Base-by-base conservation (phyloP, 1,284 basidiomycete genomes). In the Trametes sp. region DNA sequence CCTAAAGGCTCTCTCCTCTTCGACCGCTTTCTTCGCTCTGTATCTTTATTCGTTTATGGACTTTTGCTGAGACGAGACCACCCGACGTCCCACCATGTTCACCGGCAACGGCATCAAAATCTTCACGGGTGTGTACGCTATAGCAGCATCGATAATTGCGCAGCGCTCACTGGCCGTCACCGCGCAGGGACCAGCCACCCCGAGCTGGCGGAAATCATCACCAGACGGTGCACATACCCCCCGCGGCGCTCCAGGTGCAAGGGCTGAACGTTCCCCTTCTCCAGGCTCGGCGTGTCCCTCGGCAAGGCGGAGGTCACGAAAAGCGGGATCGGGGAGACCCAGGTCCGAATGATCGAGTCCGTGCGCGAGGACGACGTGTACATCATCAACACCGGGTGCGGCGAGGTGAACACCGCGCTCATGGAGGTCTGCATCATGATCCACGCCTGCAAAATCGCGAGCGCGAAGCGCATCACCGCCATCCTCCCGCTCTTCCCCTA, bases 371-470 rank as follows among this genome's bases (percentile, higher is more conserved):
- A 95, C 79, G 98, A 99, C 78, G 98, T 99, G 60, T 99, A 99
- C 83, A 98, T 99, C 78, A 90, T 99, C 85, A 98, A 97, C 81
- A 97, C 96, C 33, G 93, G 93, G 13, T 93, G 91, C 74, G 92
- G 92, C 58, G 84, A 88, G 59, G 87, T 96, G 73, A 96, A 95
- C 78, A 96, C 94, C 19, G 85, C 94, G 54, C 85, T 98, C 65
- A 95, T 97, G 91, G 96, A 98, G 78, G 86, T 98, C 53, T 97
- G 97, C 77, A 99, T 99, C 77, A 98, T 99, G 96, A 98, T 98
- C 73, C 97, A 99, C 77, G 97, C 98, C 16, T 98, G 98, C 88
- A 98, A 98, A 81, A 96, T 96, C 73, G 93, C 95, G 35, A 96
- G 94, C 68, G 96, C 97, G 57, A 93, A 92, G 75, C 85, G 98